Conservation (phyloP, 108 stramenopile genomes). For the Pseudonitzschia pungens region DNA sequence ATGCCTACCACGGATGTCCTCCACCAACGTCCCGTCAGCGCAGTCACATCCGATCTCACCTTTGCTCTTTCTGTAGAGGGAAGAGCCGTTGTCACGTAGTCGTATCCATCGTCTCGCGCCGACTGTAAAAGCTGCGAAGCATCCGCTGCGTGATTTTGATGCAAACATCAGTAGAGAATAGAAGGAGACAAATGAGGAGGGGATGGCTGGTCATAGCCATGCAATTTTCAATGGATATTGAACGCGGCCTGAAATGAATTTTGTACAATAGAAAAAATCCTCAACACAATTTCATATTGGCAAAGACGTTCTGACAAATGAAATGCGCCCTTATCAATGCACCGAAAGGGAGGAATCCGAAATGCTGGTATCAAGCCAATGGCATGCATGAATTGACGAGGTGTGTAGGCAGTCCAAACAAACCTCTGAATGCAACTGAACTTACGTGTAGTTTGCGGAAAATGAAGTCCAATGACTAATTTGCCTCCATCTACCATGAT, state of each 20-base stretch:
- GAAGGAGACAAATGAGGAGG: neutral
- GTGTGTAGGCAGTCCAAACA: neutral
- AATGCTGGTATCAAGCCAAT: too few species aligned
- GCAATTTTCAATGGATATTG: too few species aligned
- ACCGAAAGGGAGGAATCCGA: too few species aligned
- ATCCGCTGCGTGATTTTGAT: slow-evolving; percentile 34
- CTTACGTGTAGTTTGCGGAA: slow-evolving; percentile 9
- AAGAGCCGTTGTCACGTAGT: slow-evolving; percentile 58
- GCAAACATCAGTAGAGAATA: neutral
- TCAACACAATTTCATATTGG: too few species aligned
- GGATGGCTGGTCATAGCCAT: neutral
- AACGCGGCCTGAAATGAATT: too few species aligned
- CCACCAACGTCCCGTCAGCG: slow-evolving; percentile 42
- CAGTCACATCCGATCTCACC: slow-evolving; percentile 38
- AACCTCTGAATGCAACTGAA: neutral
- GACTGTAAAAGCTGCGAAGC: slow-evolving; percentile 43
- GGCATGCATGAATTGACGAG: neutral
- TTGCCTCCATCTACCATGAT: slow-evolving; percentile 8
- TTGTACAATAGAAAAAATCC: too few species aligned
- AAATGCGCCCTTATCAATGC: too few species aligned
- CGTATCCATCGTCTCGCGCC: slow-evolving; percentile 68
- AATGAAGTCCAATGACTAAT: slow-evolving; percentile 11
- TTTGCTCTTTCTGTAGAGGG: slow-evolving; percentile 27
- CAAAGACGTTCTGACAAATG: too few species aligned
- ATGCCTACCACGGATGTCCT: slow-evolving; percentile 46